phyloP scores from a whole-genome alignment of 306 rosid genomes.

The Quercus berberidifolia region DNA sequence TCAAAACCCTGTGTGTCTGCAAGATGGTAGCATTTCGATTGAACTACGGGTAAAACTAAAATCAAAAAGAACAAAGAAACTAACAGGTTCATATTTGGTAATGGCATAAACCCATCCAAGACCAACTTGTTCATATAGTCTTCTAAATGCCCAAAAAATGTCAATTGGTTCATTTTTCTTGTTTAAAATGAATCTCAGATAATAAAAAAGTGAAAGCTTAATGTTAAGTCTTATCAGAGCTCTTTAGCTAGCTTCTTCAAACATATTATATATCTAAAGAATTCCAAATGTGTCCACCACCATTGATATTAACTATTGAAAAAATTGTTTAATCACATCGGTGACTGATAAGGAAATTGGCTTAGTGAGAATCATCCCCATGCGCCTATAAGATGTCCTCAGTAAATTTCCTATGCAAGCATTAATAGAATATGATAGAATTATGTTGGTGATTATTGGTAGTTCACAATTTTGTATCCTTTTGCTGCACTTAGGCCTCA shows the following conservation, averaged over 20 bases:
- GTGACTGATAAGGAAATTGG: neutral
- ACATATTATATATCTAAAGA: neutral
- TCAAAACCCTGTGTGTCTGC: neutral
- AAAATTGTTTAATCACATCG: neutral
- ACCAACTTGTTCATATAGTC: conserved; percentile 79
- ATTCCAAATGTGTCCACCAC: neutral
- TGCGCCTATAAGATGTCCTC: neutral
- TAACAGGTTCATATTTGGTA: conserved; percentile 81
- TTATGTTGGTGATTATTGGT: neutral
- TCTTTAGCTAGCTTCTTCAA: neutral
- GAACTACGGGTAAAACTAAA: conserved; percentile 12
- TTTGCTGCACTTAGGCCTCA: neutral
- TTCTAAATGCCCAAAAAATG: conserved; percentile 65
- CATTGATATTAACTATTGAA: neutral
- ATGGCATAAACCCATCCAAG: conserved; percentile 98
- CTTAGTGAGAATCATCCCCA: neutral
- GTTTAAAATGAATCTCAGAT: neutral
- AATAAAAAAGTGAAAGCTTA: neutral
- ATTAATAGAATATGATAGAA: neutral
- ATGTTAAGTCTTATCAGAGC: neutral
- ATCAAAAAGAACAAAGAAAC: conserved; percentile 16
- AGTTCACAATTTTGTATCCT: neutral
- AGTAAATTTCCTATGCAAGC: neutral
- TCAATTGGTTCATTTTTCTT: neutral
- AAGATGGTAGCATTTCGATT: neutral